phyloP scores from a whole-genome alignment of 345 rosid genomes.

The Bruguiera gymnorhiza region DNA sequence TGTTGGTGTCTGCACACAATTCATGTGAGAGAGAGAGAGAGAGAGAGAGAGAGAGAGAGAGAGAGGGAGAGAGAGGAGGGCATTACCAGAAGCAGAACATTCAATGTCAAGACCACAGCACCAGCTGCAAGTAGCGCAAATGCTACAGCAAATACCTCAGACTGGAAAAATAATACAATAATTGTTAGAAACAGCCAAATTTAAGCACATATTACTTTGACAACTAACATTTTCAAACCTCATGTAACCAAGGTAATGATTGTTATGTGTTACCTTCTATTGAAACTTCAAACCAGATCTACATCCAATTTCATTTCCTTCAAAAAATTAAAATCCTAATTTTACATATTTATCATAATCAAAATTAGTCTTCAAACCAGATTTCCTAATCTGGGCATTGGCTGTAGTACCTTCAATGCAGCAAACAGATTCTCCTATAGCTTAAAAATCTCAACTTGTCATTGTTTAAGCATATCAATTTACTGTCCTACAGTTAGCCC shows the following conservation, averaged over 20 bases:
- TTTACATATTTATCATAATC: not conserved
- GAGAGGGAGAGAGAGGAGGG: not conserved
- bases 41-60: not conserved
- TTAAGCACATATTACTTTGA: not conserved
- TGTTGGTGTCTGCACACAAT: no score
- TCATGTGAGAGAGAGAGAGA: not conserved
- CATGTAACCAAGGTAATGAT: not conserved
- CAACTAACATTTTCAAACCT: not conserved
- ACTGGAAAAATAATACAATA: conserved; percentile 37
- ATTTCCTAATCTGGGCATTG: no score
- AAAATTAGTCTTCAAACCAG: no score
- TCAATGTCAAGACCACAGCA: conserved; percentile 87
- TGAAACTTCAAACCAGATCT: not conserved
- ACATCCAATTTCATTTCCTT: not conserved
- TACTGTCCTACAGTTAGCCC: no score
- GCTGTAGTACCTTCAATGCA: no score
- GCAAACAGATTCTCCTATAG: not conserved
- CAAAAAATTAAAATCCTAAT: not conserved
- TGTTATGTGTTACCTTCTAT: not conserved
- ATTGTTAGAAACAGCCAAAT: conserved; percentile 2
- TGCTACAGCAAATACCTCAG: conserved; percentile 96
- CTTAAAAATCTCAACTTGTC: not conserved
- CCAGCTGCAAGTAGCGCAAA: conserved; percentile 96
- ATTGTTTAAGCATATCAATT: not conserved
- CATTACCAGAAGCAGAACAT: conserved; percentile 83